Base-by-base conservation (phyloP, 2,329 filamentous ascomycete species). In the Colletotrichum limetticola region DNA sequence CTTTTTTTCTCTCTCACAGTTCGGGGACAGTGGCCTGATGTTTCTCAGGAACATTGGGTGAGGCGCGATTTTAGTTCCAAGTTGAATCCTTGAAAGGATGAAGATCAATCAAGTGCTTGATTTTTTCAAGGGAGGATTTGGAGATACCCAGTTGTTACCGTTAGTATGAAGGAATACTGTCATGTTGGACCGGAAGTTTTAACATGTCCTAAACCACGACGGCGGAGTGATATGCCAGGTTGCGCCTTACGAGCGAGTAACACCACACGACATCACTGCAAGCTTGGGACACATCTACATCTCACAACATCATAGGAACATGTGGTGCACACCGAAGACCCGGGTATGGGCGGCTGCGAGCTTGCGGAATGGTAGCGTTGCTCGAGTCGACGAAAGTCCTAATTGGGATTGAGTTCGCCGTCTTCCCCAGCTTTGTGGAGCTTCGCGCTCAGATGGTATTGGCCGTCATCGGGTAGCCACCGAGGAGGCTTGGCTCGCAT, bases 401-500 rank as follows among this genome's bases (percentile, higher is more conserved):
- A 14, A 52, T 52, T 37, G 35, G 69, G 57, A 68, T 63, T 53
- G 58, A 68, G 69, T 63, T 71, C 53, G 11, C 26, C n/a, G 24
- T 56, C 26, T 66, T 26, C 66, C 64, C 71, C 71, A 60, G 66
- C 35, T 32, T 70, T 28, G 60, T 72, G 70, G 70, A 61, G 70
- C 66, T 28, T 14, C 16, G 55, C 60, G 66, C 60, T 66, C 60
- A 71, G 55, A 71, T 66, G 66, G 57, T 58, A 72, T 72, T 72
- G 68, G 37, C 58, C 32, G 26, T 22, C 59, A 16, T 55, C 66
- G 66, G 69, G 30, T 56, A 57, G 66, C 55, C 66, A 59, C 35
- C 46, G 60, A 70, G 42, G 42, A 49, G 66, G 66, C 65, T 72
- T 70, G 56, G 61, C 71, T 46, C 52, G 71, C 71, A 42, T 74